Evolutionary conservation across 768 basidiomycete genomes (phyloP).

Genomic region (Boletus subcaerulescens): DNA sequence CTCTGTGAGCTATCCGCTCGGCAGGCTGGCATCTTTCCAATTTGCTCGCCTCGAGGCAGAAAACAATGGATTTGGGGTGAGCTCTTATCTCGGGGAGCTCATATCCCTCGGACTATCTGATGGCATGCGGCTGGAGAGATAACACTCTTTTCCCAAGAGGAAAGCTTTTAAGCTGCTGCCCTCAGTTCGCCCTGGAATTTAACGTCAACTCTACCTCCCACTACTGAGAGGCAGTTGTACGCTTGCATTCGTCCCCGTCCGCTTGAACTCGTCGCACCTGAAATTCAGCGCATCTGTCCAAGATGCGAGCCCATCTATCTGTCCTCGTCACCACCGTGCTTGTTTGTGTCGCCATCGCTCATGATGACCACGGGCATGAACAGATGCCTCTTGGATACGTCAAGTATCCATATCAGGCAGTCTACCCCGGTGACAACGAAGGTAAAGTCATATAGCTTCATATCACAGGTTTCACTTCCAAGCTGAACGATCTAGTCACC

Average conservation of each 20-base stretch:
- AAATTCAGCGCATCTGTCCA: not conserved
- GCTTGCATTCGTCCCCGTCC: not conserved
- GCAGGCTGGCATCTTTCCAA: not conserved
- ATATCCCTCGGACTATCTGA: conserved; percentile 11
- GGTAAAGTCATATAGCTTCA: conserved; percentile 33
- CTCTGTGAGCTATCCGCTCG: conserved; percentile 6
- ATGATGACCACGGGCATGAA: conserved; percentile 42
- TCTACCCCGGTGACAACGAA: conserved; percentile 54
- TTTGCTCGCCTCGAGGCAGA: conserved; percentile 47
- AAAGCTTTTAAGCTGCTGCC: conserved; percentile 19
- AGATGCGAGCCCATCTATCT: conserved; percentile 24
- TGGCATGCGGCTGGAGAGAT: conserved; percentile 21
- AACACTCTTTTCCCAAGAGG: conserved; percentile 25
- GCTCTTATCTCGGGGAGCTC: conserved; percentile 14
- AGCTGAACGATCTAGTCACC: conserved; percentile 46
- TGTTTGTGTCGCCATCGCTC: conserved; percentile 30
- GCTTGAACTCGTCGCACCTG: not conserved
- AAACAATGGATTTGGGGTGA: conserved; percentile 23
- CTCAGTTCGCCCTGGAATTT: not conserved
- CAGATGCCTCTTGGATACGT: conserved; percentile 69
- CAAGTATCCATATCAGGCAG: conserved; percentile 60
- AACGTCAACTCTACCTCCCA: not conserved
- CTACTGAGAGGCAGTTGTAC: not conserved
- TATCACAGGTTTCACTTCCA: not conserved
- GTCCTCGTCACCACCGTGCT: conserved; percentile 27